Evolutionary conservation across 164 flowering plant genomes (phyloP), one percentile per base, ranked within the genome.

Genomic region (Berberis thunbergii): DNA sequence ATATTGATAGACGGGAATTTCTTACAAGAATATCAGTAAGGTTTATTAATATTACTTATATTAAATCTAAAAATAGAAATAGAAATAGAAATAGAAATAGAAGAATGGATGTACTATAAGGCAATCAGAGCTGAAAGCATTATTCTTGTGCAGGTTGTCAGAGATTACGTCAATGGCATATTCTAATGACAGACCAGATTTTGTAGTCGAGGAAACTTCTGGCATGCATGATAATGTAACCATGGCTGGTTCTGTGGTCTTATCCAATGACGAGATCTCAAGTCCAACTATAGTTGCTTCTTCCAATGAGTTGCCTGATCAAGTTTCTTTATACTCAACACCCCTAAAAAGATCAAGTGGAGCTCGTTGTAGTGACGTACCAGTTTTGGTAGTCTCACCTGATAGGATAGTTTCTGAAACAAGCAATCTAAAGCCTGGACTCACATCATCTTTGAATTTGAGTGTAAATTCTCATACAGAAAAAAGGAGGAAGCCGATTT

Each of bases 381-480:
- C 61, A 54, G 45, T 66, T 45, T 57, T 66, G 45, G n/a, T 38
- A 44, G 74, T 64, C 55, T 87, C 97, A 63, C 95, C 98, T 40
- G 81, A 82, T 58, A 80, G 69, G 45, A 44, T 62, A 7, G 44
- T 13, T 45, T 59, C 41, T 1, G 70, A 66, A 43, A 60, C 64
- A 53, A 64, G 41, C 67, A 59, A 58, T 67, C n/a, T 62, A 57
- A 64, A 43, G 53, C 69, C 71, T 55, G 92, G 83, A 70, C 57
- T n/a, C 41, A 95, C 83, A 61, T 77, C 84, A 53, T 69, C 82
- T 74, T 64, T 76, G 59, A 82, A 75, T 67, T 55, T 62, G 70
- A 93, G 95, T 74, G 95, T 84, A 42, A 89, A 89, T 76, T 88
- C 92, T 73, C 80, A 76, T 76, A 49, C 73, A 49, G 79, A 74